Percentiles rank a stretch among this genome's conserved stretches.
These are phyloP conservation scores for Serendipita sp. DNA, from an alignment of 768 basidiomycete genomes.

Conservation along the genomic window DNA sequence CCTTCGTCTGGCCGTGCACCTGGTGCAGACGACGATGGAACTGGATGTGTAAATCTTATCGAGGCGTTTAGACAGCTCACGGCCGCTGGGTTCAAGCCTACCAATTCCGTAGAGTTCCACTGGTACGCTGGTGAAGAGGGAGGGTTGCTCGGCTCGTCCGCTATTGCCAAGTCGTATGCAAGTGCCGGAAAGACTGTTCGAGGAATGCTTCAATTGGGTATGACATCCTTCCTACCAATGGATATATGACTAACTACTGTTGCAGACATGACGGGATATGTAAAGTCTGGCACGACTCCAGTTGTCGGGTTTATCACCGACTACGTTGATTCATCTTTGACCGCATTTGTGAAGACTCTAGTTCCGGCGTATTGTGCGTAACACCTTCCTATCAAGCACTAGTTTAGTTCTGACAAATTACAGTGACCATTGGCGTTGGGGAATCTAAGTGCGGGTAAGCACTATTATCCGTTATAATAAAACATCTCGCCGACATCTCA, in stretches of 20 bases:
- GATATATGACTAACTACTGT: neutral
- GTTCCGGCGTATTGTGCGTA: neutral
- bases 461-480: neutral
- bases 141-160: slow-evolving; percentile 66
- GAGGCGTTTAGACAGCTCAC: slow-evolving; percentile 61
- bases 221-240: slow-evolving; percentile 14
- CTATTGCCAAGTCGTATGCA: slow-evolving; percentile 35
- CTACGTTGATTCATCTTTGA: slow-evolving; percentile 18
- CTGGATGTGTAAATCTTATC: slow-evolving; percentile 62
- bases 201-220: slow-evolving; percentile 33
- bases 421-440: neutral
- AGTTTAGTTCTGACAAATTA: neutral
- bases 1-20: neutral
- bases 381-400: neutral
- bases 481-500: neutral
- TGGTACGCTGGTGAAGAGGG: slow-evolving; percentile 78
- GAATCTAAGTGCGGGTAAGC: neutral
- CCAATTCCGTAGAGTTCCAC: slow-evolving; percentile 57
- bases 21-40: slow-evolving; percentile 52
- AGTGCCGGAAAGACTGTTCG: slow-evolving; percentile 27
- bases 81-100: slow-evolving; percentile 48
- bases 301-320: slow-evolving; percentile 23
- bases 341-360: neutral
- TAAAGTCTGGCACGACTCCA: slow-evolving; percentile 28
- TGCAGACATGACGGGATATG: slow-evolving; percentile 20